Percentiles rank a stretch among this genome's conserved stretches.
Conservation (phyloP, 768 basidiomycete genomes). For the Coprinopsis sp. region DNA sequence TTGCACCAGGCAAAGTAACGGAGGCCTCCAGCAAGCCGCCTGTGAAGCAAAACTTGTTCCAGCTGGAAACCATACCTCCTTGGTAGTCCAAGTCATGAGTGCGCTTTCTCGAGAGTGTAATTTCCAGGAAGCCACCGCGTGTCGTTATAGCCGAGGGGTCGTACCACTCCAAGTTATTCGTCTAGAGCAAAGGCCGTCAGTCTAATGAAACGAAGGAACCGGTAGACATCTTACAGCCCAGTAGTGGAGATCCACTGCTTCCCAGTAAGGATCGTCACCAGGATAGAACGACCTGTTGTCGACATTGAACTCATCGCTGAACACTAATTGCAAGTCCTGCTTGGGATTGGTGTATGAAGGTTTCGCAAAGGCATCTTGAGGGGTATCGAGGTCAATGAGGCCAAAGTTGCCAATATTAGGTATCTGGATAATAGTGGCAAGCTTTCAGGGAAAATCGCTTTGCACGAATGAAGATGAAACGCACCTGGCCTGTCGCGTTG, state of each 20-base stretch:
- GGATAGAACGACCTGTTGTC: constrained; percentile 80
- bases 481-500: constrained; percentile 69
- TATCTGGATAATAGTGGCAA: constrained; percentile 32
- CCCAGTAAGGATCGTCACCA: constrained; percentile 90
- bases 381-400: constrained; percentile 76
- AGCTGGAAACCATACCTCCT: constrained; percentile 62
- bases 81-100: constrained; percentile 72
- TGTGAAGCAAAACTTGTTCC: constrained; percentile 96
- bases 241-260: constrained; percentile 77
- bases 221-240: constrained; percentile 48
- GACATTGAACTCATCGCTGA: constrained; percentile 85
- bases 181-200: constrained; percentile 28
- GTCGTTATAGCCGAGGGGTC: constrained; percentile 78
- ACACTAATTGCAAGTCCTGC: constrained; percentile 62
- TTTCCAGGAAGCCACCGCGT: constrained; percentile 63
- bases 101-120: constrained; percentile 62
- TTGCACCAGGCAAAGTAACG: constrained; percentile 64
- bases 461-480: constrained; percentile 5
- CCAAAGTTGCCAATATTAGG: constrained; percentile 64
- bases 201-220: neutral
- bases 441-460: neutral
- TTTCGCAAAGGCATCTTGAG: constrained; percentile 49
- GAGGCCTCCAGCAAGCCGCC: constrained; percentile 74
- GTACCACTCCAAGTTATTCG: constrained; percentile 85
- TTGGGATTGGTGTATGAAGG: constrained; percentile 49